These are phyloP conservation scores for Monilinia vaccinii-corymbosi DNA, from an alignment of 2,329 filamentous ascomycete genomes.

Conservation along the genomic window DNA sequence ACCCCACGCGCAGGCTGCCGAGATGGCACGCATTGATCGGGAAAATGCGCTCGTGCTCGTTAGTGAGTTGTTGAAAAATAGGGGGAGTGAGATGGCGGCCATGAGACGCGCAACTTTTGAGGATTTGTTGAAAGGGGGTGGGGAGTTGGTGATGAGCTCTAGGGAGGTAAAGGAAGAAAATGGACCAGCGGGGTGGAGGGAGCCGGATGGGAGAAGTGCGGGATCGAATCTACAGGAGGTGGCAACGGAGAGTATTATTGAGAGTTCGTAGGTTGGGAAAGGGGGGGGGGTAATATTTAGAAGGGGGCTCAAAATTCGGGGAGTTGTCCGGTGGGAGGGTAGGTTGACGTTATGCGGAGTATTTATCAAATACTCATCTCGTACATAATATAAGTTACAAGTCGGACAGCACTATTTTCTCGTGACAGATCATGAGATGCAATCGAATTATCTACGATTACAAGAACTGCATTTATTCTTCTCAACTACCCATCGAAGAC, in stretches of 20 bases:
- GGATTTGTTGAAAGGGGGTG: constrained; percentile 42
- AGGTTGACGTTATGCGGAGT: too few species aligned
- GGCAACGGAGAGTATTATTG: not conserved
- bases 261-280: not conserved
- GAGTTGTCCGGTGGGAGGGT: too few species aligned
- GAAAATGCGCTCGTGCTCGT: constrained; percentile 54
- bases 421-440: too few species aligned
- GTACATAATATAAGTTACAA: too few species aligned
- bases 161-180: constrained; percentile 11
- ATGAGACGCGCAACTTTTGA: constrained; percentile 36
- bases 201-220: not conserved
- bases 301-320: too few species aligned
- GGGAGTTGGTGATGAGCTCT: constrained; percentile 26
- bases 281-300: not conserved
- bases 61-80: constrained; percentile 42
- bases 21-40: constrained; percentile 44
- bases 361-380: too few species aligned
- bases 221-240: not conserved
- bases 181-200: not conserved
- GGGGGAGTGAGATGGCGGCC: constrained; percentile 34
- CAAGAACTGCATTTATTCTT: too few species aligned
- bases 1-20: constrained; percentile 28
- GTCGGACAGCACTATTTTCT: too few species aligned
- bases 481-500: too few species aligned
- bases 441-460: too few species aligned